Evolutionary conservation across 2,329 filamentous ascomycete species (phyloP), one percentile per base, ranked within the genome.

Genomic region (Epichloe sp.): DNA sequence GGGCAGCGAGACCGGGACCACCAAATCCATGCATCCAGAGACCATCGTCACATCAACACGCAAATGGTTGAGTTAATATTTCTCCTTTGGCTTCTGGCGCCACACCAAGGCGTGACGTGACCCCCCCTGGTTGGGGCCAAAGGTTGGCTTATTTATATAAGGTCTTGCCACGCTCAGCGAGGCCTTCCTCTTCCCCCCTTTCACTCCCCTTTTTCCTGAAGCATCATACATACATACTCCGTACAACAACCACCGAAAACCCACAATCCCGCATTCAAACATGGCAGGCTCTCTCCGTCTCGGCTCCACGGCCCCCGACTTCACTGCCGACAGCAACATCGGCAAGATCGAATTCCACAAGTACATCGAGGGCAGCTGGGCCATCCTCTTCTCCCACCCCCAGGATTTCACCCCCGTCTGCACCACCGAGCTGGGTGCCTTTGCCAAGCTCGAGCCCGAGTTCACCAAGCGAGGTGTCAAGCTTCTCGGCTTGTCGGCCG

Each of bases 331-430:
- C 58, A 90, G 86, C 56, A 91, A 86, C 53, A 73, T 79, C 60
- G 85, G 86, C 61, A 78, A 82, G 57, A 87, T 91, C 62, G 81
- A 88, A 71, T 89, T 91, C 75, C 85, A 90, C 70, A 77, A 88
- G 68, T 90, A 85, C 72, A 78, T 90, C 57, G 83, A 82, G 63
- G 76, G 85, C 74, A 83, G 78, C 63, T 91, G 87, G 87, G 81
- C 84, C 53, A 79, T 93, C 57, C 75, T 93, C 60, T 91, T 93
- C 76, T 88, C 84, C 35, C 87, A 91, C 73, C 87, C 87, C 3
- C 85, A 84, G 68, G 90, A 95, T 71, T 95, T 87, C 77, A 95
- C 90, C 2, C 90, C 90, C 50, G 90, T 95, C 54, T 96, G 90
- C 78, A 96, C 90, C 57, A 96, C 89, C 50, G 90, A 96, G 75